A percentile compares a stretch with the other conserved stretches of the same genome.
Evolutionary conservation across 2,329 filamentous ascomycete species (phyloP).

Genomic region (Paecilomyces formosus): DNA sequence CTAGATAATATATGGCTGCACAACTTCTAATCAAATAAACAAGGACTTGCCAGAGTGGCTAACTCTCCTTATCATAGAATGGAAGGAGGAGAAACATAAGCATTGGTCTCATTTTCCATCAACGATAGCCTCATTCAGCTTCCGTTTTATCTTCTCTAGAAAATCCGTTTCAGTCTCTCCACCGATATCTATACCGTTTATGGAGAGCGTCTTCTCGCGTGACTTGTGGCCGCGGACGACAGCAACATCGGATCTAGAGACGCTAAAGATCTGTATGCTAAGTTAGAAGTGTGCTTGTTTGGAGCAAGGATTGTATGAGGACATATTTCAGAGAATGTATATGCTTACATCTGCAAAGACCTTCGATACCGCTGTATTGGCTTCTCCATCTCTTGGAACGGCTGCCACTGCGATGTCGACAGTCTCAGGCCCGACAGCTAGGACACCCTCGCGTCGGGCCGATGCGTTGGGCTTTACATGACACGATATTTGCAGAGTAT

Average conservation of each 20-base stretch:
- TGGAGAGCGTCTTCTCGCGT: conserved; percentile 53
- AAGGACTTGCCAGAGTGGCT: neutral
- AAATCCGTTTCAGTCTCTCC: conserved; percentile 24
- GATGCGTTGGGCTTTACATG: conserved; percentile 61
- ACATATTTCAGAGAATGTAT: neutral
- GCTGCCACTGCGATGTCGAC: conserved; percentile 62
- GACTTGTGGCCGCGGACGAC: conserved; percentile 58
- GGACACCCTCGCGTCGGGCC: conserved; percentile 55
- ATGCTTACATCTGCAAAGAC: conserved; percentile 52
- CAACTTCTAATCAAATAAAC: neutral
- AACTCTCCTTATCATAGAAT: neutral
- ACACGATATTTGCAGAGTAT: conserved; percentile 54
- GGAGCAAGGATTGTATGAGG: neutral
- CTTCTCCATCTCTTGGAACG: conserved; percentile 58
- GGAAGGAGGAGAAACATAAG: neutral
- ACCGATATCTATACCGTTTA: conserved; percentile 20
- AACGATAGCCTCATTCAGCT: conserved; percentile 7
- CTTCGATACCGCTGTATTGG: conserved; percentile 59
- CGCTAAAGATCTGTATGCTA: conserved; percentile 43
- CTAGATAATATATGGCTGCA: neutral
- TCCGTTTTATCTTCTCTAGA: conserved; percentile 14
- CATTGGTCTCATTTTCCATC: neutral
- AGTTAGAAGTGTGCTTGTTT: neutral
- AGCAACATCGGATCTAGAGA: conserved; percentile 57
- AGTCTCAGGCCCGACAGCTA: conserved; percentile 46